Percentiles rank a stretch among this genome's conserved stretches.
Evolutionary conservation across 176 grass and related monocot species (phyloP).

Genomic region (Carex kokanica): DNA sequence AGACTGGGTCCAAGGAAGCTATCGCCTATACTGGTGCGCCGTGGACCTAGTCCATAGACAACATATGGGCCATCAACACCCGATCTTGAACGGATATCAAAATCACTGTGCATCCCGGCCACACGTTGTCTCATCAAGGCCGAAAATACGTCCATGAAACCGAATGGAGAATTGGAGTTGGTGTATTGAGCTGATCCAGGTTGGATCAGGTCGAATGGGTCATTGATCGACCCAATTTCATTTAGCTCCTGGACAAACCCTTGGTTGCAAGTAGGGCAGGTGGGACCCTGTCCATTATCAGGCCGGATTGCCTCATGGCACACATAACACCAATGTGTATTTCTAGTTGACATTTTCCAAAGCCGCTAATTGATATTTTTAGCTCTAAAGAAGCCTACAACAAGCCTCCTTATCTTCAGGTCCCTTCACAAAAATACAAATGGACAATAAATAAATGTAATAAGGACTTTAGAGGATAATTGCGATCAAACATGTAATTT

Average conservation of each 20-base stretch:
- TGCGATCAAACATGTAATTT: not conserved
- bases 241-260: constrained; percentile 87
- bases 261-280: constrained; percentile 78
- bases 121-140: constrained; percentile 44
- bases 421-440: constrained; percentile 25
- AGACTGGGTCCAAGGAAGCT: constrained; percentile 44
- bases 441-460: not conserved
- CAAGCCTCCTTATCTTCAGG: constrained; percentile 7
- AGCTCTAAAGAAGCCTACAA: constrained; percentile 22
- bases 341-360: constrained; percentile 69
- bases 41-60: constrained; percentile 32
- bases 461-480: not conserved
- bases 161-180: constrained; percentile 34
- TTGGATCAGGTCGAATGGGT: constrained; percentile 46
- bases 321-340: constrained; percentile 94
- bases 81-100: constrained; percentile 37
- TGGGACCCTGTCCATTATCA: constrained; percentile 30
- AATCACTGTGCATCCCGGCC: constrained; percentile 36
- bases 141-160: constrained; percentile 80
- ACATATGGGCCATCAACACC: not conserved
- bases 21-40: constrained; percentile 41
- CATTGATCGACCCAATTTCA: constrained; percentile 50
- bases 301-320: constrained; percentile 56
- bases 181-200: constrained; percentile 28
- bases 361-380: not conserved